These are phyloP conservation scores for Dothideomycetes sp. DNA, from an alignment of 2,329 filamentous ascomycete species.

Conservation along the genomic window DNA sequence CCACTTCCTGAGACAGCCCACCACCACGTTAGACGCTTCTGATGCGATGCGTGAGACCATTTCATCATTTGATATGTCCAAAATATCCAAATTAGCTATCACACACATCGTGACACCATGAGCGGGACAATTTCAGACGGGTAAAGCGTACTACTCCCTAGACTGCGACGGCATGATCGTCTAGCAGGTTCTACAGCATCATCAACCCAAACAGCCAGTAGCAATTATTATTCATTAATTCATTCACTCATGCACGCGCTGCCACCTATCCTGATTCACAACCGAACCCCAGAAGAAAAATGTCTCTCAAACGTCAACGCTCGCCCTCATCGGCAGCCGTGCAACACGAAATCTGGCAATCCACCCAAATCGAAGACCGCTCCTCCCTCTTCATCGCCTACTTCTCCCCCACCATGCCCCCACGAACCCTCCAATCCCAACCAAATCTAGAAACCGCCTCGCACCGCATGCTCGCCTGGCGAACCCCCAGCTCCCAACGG, in stretches of 20 bases:
- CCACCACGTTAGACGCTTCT: no score
- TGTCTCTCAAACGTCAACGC: constrained; percentile 9
- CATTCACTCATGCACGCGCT: no score
- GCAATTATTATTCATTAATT: neutral
- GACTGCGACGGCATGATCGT: no score
- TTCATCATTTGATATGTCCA: no score
- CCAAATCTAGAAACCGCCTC: constrained; percentile 34
- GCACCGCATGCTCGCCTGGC: constrained; percentile 42
- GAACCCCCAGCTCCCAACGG: constrained; percentile 15
- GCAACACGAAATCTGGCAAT: constrained; percentile 29
- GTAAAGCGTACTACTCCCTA: no score
- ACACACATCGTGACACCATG: no score
- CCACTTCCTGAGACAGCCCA: no score
- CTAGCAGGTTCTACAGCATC: no score
- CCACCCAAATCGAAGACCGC: constrained; percentile 36
- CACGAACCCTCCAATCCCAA: constrained; percentile 30
- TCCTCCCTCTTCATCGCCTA: constrained; percentile 40
- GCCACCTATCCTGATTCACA: neutral
- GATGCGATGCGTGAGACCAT: no score
- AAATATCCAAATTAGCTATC: no score
- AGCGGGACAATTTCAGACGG: no score
- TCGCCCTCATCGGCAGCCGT: constrained; percentile 5
- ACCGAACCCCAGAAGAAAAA: neutral
- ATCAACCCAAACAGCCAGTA: no score
- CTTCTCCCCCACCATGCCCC: constrained; percentile 34